Evolutionary conservation across 345 rosid genomes (phyloP).

Genomic region (Dimocarpus longan): DNA sequence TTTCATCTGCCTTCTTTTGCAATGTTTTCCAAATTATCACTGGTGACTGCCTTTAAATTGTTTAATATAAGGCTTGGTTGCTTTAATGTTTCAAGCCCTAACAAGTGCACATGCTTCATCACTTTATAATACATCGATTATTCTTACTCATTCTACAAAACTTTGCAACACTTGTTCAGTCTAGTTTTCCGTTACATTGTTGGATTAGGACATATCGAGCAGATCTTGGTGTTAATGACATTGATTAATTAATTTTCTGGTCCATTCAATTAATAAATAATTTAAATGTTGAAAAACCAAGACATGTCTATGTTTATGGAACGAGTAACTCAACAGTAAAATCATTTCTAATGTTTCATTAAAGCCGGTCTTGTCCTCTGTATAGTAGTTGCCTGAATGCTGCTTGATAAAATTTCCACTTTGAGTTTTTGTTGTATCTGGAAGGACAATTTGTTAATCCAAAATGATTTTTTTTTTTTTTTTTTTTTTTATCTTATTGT

Average conservation of each 20-base stretch:
- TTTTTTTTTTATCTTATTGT: conserved; percentile 2
- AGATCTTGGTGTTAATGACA: background rate
- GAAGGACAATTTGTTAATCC: background rate
- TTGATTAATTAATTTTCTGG: background rate
- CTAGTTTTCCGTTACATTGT: background rate
- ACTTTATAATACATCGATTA: background rate
- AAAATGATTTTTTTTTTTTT: background rate
- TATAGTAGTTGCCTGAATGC: background rate
- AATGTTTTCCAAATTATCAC: background rate
- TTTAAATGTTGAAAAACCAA: background rate
- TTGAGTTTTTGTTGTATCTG: background rate
- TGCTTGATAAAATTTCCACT: background rate
- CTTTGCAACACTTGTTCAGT: background rate
- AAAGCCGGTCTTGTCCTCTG: background rate
- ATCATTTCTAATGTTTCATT: background rate
- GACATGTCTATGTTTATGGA: background rate
- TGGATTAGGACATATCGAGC: background rate
- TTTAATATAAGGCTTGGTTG: background rate
- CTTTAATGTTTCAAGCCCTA: background rate
- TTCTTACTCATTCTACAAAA: background rate
- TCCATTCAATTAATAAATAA: background rate
- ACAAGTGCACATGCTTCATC: background rate
- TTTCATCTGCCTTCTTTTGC: background rate
- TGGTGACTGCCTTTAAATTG: background rate
- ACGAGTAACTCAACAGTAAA: background rate